Evolutionary conservation across 306 rosid genomes (phyloP).

Genomic region (Cucurbita ficifolia): DNA sequence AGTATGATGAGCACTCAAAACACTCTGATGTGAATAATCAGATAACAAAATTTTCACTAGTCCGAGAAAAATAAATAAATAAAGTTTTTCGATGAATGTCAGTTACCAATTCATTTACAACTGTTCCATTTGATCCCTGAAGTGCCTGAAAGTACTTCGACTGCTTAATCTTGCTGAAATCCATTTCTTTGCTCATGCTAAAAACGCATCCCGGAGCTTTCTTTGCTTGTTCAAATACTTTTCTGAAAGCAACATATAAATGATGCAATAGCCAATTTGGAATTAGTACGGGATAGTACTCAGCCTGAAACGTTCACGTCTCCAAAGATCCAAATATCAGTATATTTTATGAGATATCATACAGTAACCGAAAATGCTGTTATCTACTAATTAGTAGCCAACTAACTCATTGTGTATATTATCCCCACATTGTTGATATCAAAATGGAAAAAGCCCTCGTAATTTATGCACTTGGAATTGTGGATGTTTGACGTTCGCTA

Average conservation of each 20-base stretch:
- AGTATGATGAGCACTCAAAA: background rate
- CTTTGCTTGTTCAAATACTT: constrained; percentile 75
- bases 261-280: constrained; percentile 5
- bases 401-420: background rate
- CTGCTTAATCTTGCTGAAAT: constrained; percentile 53
- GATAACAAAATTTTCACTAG: background rate
- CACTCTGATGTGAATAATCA: background rate
- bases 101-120: constrained; percentile 28
- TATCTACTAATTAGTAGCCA: background rate
- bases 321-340: background rate
- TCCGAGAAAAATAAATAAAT: background rate
- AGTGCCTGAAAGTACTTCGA: constrained; percentile 60
- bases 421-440: background rate
- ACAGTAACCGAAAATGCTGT: background rate
- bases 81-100: background rate
- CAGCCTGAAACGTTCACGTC: background rate
- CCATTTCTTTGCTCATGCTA: constrained; percentile 41
- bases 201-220: constrained; percentile 43
- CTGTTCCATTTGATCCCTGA: constrained; percentile 30
- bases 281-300: background rate
- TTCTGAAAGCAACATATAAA: constrained; percentile 23
- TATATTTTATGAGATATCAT: background rate
- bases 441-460: background rate
- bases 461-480: background rate
- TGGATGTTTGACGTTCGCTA: background rate